Evolutionary conservation across 208 protist species (phyloP).

Genomic region (Trypanosoma vivax): DNA sequence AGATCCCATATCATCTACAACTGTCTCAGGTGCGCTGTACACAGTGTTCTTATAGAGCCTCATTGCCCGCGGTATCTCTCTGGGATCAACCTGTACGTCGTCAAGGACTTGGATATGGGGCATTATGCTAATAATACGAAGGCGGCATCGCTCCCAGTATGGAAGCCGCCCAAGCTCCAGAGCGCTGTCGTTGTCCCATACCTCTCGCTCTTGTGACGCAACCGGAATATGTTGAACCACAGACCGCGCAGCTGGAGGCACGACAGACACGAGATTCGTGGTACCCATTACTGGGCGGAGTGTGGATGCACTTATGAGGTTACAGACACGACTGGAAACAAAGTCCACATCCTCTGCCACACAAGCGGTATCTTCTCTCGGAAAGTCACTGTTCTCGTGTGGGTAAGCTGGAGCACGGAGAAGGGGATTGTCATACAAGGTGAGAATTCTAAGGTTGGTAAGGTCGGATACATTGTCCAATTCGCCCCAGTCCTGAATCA

Average conservation of each 20-base stretch:
- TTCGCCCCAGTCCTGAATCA: constrained; percentile 26
- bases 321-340: neutral
- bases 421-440: constrained; percentile 39
- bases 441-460: constrained; percentile 26
- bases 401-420: neutral
- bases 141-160: neutral
- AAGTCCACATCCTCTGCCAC: constrained; percentile 18
- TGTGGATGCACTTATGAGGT: neutral
- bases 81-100: constrained; percentile 1
- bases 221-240: constrained; percentile 5
- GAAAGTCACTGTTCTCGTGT: neutral
- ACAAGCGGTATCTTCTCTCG: neutral
- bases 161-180: constrained; percentile 1
- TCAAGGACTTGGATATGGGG: constrained; percentile 9
- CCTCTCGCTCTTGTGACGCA: neutral
- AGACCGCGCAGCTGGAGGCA: neutral
- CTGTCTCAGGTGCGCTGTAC: neutral
- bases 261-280: constrained; percentile 6
- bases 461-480: constrained; percentile 21
- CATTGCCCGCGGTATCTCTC: constrained; percentile 13
- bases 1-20: neutral
- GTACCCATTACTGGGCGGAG: neutral
- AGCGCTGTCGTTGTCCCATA: constrained; percentile 6
- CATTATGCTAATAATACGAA: constrained; percentile 17
- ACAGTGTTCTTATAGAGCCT: constrained; percentile 9